Percentiles rank a stretch among this genome's conserved stretches.
phyloP scores from a whole-genome alignment of 106 monocot genomes.

The Dendrobium nobile region DNA sequence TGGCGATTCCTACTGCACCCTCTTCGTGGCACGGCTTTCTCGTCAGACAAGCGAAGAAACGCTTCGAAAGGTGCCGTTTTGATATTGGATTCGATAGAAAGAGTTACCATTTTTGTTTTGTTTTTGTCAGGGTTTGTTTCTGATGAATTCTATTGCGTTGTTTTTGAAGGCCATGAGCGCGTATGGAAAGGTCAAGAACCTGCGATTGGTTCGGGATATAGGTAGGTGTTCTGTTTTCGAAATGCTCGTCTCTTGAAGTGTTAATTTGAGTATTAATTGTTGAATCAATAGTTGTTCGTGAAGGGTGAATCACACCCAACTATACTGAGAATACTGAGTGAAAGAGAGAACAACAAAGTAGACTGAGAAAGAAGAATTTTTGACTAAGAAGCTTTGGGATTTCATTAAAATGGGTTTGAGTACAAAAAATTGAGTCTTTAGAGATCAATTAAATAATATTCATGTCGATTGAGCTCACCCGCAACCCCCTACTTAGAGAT shows the following conservation, averaged over 20 bases:
- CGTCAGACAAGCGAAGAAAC: constrained; percentile 60
- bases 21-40: constrained; percentile 85
- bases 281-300: too few species aligned
- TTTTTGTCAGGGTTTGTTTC: not conserved
- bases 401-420: too few species aligned
- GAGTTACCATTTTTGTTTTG: not conserved
- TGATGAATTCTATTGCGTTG: constrained; percentile 10
- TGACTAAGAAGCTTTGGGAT: too few species aligned
- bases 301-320: too few species aligned
- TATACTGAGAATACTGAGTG: too few species aligned
- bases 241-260: not conserved
- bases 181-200: constrained; percentile 75
- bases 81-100: not conserved
- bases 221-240: constrained; percentile 27
- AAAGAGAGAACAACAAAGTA: too few species aligned
- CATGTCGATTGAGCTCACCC: too few species aligned
- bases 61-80: constrained; percentile 58
- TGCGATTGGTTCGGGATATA: constrained; percentile 85
- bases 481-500: too few species aligned
- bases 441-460: too few species aligned
- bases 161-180: constrained; percentile 63
- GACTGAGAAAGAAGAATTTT: too few species aligned
- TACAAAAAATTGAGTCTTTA: too few species aligned
- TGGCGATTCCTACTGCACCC: constrained; percentile 81
- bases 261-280: not conserved